phyloP scores from a whole-genome alignment of 78 protist genomes.

The Dictyostelium brefeldianum region DNA sequence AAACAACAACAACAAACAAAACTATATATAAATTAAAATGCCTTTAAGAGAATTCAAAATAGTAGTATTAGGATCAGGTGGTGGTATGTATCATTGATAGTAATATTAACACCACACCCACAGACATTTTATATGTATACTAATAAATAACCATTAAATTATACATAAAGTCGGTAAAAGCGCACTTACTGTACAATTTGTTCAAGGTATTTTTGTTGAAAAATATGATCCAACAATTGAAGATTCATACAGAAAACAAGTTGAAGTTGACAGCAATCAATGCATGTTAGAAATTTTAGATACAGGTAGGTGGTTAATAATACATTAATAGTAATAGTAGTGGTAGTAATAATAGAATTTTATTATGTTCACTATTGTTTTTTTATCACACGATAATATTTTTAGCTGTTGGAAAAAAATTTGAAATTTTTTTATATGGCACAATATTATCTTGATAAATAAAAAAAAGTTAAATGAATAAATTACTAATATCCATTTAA shows the following conservation, averaged over 20 bases:
- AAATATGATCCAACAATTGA: constrained; percentile 90
- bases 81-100: too few species aligned
- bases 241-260: constrained; percentile 96
- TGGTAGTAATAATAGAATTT: not conserved
- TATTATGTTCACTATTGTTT: not conserved
- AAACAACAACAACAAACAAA: too few species aligned
- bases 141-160: too few species aligned
- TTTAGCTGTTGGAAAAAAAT: not conserved
- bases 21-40: constrained; percentile 28
- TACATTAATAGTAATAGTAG: not conserved
- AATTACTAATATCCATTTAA: not conserved
- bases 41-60: constrained; percentile 85
- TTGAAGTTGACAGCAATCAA: constrained; percentile 91
- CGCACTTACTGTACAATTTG: constrained; percentile 87
- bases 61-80: constrained; percentile 88
- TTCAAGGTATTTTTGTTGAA: constrained; percentile 89
- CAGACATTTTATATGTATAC: too few species aligned
- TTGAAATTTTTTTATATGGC: not conserved
- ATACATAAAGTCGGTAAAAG: constrained; percentile 88
- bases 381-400: constrained; percentile 2
- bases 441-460: too few species aligned
- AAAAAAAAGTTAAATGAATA: too few species aligned
- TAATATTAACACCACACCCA: too few species aligned
- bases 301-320: constrained; percentile 92
- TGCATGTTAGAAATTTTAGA: constrained; percentile 96